Evolutionary conservation across 768 basidiomycete genomes (phyloP), one percentile per base, ranked within the genome.

Genomic region (Naganishia vaughanmartiniae): DNA sequence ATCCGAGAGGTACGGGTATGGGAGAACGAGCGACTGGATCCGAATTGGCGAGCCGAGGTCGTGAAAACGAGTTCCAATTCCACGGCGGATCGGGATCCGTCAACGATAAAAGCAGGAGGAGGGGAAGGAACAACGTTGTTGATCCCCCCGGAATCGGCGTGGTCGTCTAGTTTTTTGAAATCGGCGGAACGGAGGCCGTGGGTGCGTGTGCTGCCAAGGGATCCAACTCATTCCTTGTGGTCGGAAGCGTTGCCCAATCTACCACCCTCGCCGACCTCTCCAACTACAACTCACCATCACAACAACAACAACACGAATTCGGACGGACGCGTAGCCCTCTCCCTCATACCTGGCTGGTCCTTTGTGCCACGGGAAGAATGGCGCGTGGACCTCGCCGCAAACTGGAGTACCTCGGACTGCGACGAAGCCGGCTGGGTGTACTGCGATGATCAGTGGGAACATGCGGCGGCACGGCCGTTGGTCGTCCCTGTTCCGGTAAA

Each of bases 11-110:
- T 81, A 7, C 72, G 79, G 60, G 80, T 81, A 54, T 79, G 77
- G 77, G 80, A 81, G 69, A 78, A 79, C 57, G 76, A 81, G 65
- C 70, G 80, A n/a, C 55, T 81, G 30, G 80, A 81, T 60, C 78
- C 80, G 0, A 57, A 10, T 34, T 72, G 71, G 71, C 12, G 30
- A 7, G 26, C 73, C 4, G 70, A 74, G 19, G 69, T 58, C 7
- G 53, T 60, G 24, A 72, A 70, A 51, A 36, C 66, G 24, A 14
- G 30, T 17, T 26, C 58, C 19, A 65, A 51, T 5, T 26, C 56
- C 54, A 57, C 19, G 3, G 48, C 24, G 48, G 48, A 51, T 51
- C 48, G 48, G 19, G 48, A 51, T 24, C 30, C 6, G 21, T 33
- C 26, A 15, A 36, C 36, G 42, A 1, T 2, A 15, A 12, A 4